Conservation (phyloP, 2,329 filamentous ascomycete genomes). For the Malbranchea cinnamomea region DNA sequence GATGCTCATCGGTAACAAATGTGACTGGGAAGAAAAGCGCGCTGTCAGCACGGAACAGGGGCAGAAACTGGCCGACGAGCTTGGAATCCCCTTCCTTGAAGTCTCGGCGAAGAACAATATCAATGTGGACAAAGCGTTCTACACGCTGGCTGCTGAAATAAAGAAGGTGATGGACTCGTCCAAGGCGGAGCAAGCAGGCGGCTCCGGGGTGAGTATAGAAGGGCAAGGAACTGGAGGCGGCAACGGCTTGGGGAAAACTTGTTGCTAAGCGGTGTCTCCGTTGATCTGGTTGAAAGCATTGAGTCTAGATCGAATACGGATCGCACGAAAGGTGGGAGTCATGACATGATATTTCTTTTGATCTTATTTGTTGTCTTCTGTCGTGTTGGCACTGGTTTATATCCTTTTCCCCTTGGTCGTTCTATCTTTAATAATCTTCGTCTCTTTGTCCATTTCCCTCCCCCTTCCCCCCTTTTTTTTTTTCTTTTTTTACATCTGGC, state of each 20-base stretch:
- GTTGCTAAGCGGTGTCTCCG: conserved; percentile 44
- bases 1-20: conserved; percentile 99
- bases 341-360: background rate
- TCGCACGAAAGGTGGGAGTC: background rate
- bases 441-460: conserved; percentile 4
- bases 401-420: conserved; percentile 5
- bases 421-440: too few relatives aligned
- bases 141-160: conserved; percentile 86
- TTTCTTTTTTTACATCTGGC: conserved; percentile 9
- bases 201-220: conserved; percentile 53
- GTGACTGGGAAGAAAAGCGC: conserved; percentile 99
- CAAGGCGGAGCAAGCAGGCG: conserved; percentile 52
- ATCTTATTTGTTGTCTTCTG: conserved; percentile 5
- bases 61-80: conserved; percentile 83
- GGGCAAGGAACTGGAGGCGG: conserved; percentile 38
- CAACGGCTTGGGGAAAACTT: conserved; percentile 49
- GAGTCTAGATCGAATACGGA: background rate
- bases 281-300: conserved; percentile 2
- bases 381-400: too few relatives aligned
- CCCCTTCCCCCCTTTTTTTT: conserved; percentile 8
- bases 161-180: conserved; percentile 96
- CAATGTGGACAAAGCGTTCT: conserved; percentile 99
- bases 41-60: conserved; percentile 86
- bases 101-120: conserved; percentile 98
- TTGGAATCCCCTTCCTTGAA: conserved; percentile 95